These are phyloP conservation scores for Lactarius trivialis DNA, from an alignment of 768 basidiomycete species.

Conservation along the genomic window DNA sequence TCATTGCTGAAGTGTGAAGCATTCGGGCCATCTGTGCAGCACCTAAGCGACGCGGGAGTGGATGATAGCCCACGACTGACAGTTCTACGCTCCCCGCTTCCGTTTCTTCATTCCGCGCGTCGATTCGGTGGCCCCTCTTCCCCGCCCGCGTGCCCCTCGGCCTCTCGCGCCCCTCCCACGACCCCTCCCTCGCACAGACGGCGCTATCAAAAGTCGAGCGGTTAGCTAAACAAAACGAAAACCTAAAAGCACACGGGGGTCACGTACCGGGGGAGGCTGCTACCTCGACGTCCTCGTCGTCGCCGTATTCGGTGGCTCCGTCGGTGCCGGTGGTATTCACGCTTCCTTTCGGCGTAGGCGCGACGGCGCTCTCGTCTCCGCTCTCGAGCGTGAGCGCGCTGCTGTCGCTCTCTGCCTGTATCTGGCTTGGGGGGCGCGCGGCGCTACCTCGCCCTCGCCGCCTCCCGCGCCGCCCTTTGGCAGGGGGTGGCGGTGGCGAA, in stretches of 20 bases:
- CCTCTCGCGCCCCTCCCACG: constrained; percentile 12
- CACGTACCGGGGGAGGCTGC: constrained; percentile 20
- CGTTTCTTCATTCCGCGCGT: constrained; percentile 16
- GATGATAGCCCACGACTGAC: neutral
- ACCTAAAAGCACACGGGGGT: neutral
- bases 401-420: constrained; percentile 78
- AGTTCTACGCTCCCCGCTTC: constrained; percentile 10
- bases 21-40: neutral
- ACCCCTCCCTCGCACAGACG: constrained; percentile 12
- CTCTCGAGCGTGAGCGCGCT: constrained; percentile 80
- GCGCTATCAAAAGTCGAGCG: constrained; percentile 10
- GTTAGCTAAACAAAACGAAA: neutral
- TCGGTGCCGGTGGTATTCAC: constrained; percentile 70
- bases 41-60: neutral
- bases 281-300: constrained; percentile 56
- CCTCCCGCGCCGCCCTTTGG: constrained; percentile 34
- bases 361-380: constrained; percentile 57
- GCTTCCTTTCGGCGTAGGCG: constrained; percentile 58
- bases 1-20: neutral
- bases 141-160: constrained; percentile 16
- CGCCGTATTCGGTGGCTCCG: constrained; percentile 53
- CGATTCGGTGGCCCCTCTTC: constrained; percentile 6
- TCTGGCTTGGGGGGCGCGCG: constrained; percentile 59
- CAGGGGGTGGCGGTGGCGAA: constrained; percentile 46
- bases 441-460: constrained; percentile 37